Base-by-base conservation (phyloP, 805 yeast species). In the Ogataea dorogensis region DNA sequence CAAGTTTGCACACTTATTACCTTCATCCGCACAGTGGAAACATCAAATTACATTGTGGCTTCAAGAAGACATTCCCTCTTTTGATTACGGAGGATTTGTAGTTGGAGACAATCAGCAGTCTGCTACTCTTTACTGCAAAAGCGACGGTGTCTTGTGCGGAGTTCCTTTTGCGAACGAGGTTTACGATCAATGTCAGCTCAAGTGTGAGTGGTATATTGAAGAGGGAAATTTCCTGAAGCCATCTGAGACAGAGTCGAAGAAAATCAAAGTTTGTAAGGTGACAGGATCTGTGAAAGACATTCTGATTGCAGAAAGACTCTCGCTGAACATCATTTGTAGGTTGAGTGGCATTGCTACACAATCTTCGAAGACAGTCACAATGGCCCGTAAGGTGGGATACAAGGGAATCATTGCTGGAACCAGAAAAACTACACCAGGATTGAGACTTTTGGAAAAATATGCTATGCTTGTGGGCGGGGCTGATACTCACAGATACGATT, bases 401-500 rank as follows among this genome's bases (percentile, higher is more conserved):
- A 65, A 65, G 3, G 98, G 98, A 0, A 71, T 81, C 16, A 87
- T 89, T 56, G 97, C 98, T 0, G 98, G 97, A 5, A 89, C 98
- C 1, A 75, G 98, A 56, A 89, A 89, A 63, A 91, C 97, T n/a
- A 91, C 98, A 0, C 98, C 98, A 0, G 98, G 98, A 0, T 72
- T 89, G 44, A 76, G 98, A 53, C 68, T 81, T 27, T 64, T 91
- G 40, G 98, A 89, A 57, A 89, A 89, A 59, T 89, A 89, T 63
- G 82, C 95, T 16, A 91, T 89, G 98, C 65, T 86, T 20, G 94
- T 89, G 7, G 98, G 97, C 20, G 97, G 97, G 3, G 84, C 86
- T 38, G 98, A 89, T 56, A 74, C 93, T 37, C 98, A 89, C 60
- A 71, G 98, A 46, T 86, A 86, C 56, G 97, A 91, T 57, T 73